Percentiles rank a stretch among this genome's conserved stretches.
Conservation (phyloP, 1,139 yeast species). For the Suhomyces maxii region DNA sequence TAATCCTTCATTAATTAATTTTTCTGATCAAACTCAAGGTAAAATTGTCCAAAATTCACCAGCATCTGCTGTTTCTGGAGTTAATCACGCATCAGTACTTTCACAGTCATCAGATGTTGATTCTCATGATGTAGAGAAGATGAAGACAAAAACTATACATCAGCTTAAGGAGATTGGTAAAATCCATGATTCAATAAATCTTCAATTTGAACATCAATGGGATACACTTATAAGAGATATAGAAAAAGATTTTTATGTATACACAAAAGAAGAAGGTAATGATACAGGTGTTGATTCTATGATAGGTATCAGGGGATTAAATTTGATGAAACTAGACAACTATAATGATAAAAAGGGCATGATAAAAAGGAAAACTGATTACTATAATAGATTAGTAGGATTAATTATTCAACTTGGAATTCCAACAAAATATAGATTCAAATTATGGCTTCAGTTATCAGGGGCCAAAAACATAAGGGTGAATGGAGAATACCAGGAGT, state of each 20-base stretch:
- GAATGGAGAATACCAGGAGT: slow-evolving; percentile 51
- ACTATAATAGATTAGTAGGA: slow-evolving; percentile 27
- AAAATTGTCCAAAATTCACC: background rate
- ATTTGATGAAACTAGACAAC: slow-evolving; percentile 22
- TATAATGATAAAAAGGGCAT: slow-evolving; percentile 7
- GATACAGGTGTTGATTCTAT: slow-evolving; percentile 26
- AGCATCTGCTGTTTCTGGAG: background rate
- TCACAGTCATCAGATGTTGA: background rate
- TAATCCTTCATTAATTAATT: background rate
- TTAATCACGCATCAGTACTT: background rate
- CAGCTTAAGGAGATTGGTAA: slow-evolving; percentile 34
- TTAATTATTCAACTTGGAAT: slow-evolving; percentile 47
- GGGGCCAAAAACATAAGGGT: slow-evolving; percentile 49
- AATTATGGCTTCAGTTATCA: slow-evolving; percentile 55
- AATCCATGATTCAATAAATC: slow-evolving; percentile 34
- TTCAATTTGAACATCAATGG: slow-evolving; percentile 34
- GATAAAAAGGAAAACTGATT: slow-evolving; percentile 8
- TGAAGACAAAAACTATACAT: slow-evolving; percentile 19
- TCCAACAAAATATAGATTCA: slow-evolving; percentile 48
- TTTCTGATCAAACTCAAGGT: background rate
- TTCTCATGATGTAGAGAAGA: slow-evolving; percentile 8
- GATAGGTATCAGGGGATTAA: slow-evolving; percentile 40
- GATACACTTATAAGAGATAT: slow-evolving; percentile 31
- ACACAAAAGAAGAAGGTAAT: slow-evolving; percentile 12
- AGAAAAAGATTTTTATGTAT: slow-evolving; percentile 26